phyloP scores from a whole-genome alignment of 108 stramenopile genomes.

The Nannochloropsis salina region DNA sequence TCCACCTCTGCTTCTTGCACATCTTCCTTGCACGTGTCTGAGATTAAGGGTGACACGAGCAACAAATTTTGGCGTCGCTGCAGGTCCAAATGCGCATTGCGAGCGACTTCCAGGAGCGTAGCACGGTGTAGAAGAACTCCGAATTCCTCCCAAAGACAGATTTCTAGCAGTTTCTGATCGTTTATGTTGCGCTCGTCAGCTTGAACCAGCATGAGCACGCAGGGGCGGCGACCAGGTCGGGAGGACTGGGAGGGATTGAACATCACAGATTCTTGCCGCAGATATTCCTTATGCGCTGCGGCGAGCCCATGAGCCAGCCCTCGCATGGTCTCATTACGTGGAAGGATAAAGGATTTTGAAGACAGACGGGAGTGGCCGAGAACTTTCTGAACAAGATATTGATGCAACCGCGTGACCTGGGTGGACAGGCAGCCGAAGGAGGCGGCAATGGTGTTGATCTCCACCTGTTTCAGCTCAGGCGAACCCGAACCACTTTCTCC shows the following conservation, averaged over 20 bases:
- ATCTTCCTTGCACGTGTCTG: neutral
- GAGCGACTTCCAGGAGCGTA: slow-evolving; percentile 52
- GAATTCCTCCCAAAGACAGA: slow-evolving; percentile 65
- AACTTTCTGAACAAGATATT: neutral
- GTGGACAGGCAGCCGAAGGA: slow-evolving; percentile 69
- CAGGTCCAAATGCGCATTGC: slow-evolving; percentile 5
- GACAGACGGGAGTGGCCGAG: neutral
- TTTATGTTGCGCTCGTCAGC: slow-evolving; percentile 81
- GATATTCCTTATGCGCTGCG: slow-evolving; percentile 64
- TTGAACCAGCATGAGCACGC: slow-evolving; percentile 78
- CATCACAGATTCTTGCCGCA: slow-evolving; percentile 37
- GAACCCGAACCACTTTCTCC: slow-evolving; percentile 15
- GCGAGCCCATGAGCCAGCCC: slow-evolving; percentile 62
- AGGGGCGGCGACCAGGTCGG: slow-evolving; percentile 21
- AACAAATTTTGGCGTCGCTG: neutral
- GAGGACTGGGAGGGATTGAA: neutral
- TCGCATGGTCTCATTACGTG: slow-evolving; percentile 64
- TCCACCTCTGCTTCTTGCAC: slow-evolving; percentile 26
- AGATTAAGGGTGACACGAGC: neutral
- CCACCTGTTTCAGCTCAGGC: slow-evolving; percentile 63
- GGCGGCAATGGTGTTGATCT: slow-evolving; percentile 90
- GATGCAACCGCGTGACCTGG: neutral
- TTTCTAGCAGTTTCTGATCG: slow-evolving; percentile 83
- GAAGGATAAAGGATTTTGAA: slow-evolving; percentile 37
- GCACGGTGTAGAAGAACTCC: slow-evolving; percentile 65